Evolutionary conservation across 1,139 yeast genomes (phyloP).

Genomic region (Wickerhamomyces sp.): DNA sequence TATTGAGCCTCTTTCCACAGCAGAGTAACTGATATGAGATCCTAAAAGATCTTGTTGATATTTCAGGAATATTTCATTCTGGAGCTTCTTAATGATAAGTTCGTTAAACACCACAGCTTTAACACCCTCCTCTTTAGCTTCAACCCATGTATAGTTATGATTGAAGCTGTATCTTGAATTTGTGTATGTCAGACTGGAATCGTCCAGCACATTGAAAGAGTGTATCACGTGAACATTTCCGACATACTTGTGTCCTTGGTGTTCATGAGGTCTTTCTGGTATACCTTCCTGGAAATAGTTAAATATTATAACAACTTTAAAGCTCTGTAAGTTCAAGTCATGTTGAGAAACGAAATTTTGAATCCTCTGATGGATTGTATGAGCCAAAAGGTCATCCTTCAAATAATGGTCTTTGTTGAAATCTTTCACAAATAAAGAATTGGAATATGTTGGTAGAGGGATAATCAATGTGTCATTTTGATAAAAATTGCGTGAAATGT

Average conservation of each 20-base stretch:
- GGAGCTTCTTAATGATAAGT: constrained; percentile 17
- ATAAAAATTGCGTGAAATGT: constrained; percentile 13
- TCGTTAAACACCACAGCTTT: constrained; percentile 20
- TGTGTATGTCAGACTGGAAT: constrained; percentile 17
- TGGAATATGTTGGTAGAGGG: constrained; percentile 19
- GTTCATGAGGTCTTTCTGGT: constrained; percentile 20
- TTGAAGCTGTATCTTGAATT: constrained; percentile 19
- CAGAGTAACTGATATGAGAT: constrained; percentile 15
- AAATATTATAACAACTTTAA: constrained; percentile 17
- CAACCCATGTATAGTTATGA: constrained; percentile 20
- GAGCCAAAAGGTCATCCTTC: constrained; percentile 14
- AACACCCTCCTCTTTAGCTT: constrained; percentile 19
- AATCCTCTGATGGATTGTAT: constrained; percentile 15
- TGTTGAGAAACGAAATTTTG: constrained; percentile 14
- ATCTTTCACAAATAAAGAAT: constrained; percentile 19
- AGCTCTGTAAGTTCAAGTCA: constrained; percentile 10
- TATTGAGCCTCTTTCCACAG: constrained; percentile 17
- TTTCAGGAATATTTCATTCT: constrained; percentile 17
- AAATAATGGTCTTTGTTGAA: constrained; percentile 15
- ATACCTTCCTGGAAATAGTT: constrained; percentile 21
- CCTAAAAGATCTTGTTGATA: constrained; percentile 19
- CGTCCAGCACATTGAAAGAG: constrained; percentile 16
- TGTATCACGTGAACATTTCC: constrained; percentile 20
- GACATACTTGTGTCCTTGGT: constrained; percentile 21
- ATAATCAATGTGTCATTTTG: constrained; percentile 18